Percentiles rank a stretch among this genome's conserved stretches.
phyloP scores from a whole-genome alignment of 169 alveolate genomes.

The Eimeria acervulina region DNA sequence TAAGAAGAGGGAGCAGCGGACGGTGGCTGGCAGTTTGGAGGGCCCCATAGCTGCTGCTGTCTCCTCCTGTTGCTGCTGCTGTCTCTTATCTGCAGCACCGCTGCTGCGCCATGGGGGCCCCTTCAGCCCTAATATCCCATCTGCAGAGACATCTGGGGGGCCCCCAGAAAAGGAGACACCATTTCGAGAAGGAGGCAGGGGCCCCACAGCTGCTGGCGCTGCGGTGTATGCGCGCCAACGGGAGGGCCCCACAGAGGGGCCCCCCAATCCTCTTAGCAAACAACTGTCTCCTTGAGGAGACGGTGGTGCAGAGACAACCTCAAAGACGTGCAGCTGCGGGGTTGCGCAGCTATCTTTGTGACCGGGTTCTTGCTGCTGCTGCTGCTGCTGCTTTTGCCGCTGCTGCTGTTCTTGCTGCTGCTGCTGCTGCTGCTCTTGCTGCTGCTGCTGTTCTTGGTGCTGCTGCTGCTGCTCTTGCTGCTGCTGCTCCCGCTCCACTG shows the following conservation, averaged over 20 bases:
- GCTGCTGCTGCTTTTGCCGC: conserved; percentile 8
- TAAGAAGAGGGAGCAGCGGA: conserved; percentile 27
- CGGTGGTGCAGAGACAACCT: background rate
- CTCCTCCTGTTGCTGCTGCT: conserved; percentile 15
- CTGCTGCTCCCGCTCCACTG: conserved; percentile 14
- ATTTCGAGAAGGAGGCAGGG: background rate
- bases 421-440: conserved; percentile 15
- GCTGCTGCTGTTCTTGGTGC: background rate
- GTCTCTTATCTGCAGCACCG: background rate
- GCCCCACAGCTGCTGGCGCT: background rate
- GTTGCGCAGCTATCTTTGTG: background rate
- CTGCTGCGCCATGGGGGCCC: no score
- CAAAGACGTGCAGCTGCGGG: background rate
- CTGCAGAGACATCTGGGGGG: background rate
- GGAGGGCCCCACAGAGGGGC: background rate
- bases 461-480: conserved; percentile 42
- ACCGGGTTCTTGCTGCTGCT: background rate
- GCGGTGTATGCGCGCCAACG: background rate
- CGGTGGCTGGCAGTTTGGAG: background rate
- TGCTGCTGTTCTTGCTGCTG: conserved; percentile 14
- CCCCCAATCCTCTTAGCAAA: background rate
- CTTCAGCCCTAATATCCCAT: no score
- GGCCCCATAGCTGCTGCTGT: background rate
- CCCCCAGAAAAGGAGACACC: background rate
- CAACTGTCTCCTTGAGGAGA: conserved; percentile 1